Percentiles rank a stretch among this genome's conserved stretches.
Conservation (phyloP, 768 basidiomycete genomes). For the Pleurotus giganteus region DNA sequence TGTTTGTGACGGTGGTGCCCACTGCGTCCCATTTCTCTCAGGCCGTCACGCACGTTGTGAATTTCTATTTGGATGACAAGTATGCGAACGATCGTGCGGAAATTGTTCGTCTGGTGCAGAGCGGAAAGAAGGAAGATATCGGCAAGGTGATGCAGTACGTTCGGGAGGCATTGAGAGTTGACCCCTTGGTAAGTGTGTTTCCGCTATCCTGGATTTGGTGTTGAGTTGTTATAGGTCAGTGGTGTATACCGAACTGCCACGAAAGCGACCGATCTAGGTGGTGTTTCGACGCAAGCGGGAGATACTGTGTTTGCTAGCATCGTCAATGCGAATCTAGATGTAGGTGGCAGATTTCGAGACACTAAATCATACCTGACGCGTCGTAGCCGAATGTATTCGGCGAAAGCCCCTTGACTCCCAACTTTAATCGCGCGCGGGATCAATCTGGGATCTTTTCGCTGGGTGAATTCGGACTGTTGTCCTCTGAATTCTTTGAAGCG, state of each 20-base stretch:
- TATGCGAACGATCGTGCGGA: slow-evolving; percentile 33
- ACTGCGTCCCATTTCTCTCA: slow-evolving; percentile 56
- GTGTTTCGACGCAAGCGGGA: slow-evolving; percentile 23
- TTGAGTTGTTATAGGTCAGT: slow-evolving; percentile 27
- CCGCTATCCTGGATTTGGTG: not conserved
- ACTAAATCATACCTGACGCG: slow-evolving; percentile 4
- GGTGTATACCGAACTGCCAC: slow-evolving; percentile 38
- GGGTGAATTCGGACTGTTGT: slow-evolving; percentile 30
- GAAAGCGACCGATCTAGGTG: slow-evolving; percentile 24
- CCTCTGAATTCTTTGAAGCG: slow-evolving; percentile 36
- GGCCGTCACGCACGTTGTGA: slow-evolving; percentile 51
- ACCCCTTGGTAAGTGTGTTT: slow-evolving; percentile 29
- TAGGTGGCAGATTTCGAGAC: slow-evolving; percentile 19
- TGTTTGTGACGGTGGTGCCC: slow-evolving; percentile 55
- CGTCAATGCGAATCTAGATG: slow-evolving; percentile 37
- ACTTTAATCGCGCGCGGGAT: slow-evolving; percentile 20
- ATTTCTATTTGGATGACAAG: slow-evolving; percentile 53
- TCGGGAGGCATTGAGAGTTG: slow-evolving; percentile 38
- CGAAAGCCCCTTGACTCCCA: slow-evolving; percentile 16
- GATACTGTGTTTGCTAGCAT: slow-evolving; percentile 35
- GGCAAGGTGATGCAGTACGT: slow-evolving; percentile 40
- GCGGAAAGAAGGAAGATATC: slow-evolving; percentile 20
- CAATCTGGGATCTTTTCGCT: slow-evolving; percentile 29
- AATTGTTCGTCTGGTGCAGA: slow-evolving; percentile 33
- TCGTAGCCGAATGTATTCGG: slow-evolving; percentile 23